Evolutionary conservation across 345 rosid species (phyloP), one percentile per base, ranked within the genome.

Genomic region (Linum tenue): DNA sequence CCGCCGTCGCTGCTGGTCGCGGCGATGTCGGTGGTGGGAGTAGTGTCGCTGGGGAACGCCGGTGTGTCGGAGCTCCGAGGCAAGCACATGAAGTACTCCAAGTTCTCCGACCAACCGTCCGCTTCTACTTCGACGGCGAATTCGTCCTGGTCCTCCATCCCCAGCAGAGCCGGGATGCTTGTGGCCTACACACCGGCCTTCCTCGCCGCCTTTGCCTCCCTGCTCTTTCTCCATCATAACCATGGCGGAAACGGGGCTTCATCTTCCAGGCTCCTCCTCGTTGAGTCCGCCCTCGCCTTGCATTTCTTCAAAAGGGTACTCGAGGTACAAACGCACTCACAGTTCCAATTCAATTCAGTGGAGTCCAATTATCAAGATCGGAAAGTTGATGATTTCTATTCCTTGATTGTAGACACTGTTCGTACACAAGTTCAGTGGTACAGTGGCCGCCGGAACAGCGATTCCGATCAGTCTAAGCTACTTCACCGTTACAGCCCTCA

Each of bases 301-400:
- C 97, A 88, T 79, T 91, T 88, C 87, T 59, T 88, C 76, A 88
- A 88, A 68, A 80, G 97, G 64, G 50, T 78, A 9, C 60, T 80
- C 2, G 91, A 83, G 91, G 86, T 83, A 59, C n/a, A n/a, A n/a
- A n/a, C n/a, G n/a, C n/a, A n/a, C n/a, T n/a, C n/a, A n/a, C n/a
- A n/a, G n/a, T n/a, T 22, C 2, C 43, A 59, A 12, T 9, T 16
- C 22, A 7, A 44, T 53, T 37, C 37, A n/a, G n/a, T n/a, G n/a
- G 12, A 3, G 2, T 31, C 41, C 14, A 17, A 2, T 58, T 42
- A 22, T 22, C 1, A 22, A 1, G 31, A 22, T 35, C 42, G 3
- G 37, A 3, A 5, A 16, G 10, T 11, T 57, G 16, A 8, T 15
- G 35, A 2, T 6, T 5, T 5, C 6, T 5, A 35, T 11, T 5